Conservation (phyloP, 441 rosid genomes). For the Jatropha podagrica region DNA sequence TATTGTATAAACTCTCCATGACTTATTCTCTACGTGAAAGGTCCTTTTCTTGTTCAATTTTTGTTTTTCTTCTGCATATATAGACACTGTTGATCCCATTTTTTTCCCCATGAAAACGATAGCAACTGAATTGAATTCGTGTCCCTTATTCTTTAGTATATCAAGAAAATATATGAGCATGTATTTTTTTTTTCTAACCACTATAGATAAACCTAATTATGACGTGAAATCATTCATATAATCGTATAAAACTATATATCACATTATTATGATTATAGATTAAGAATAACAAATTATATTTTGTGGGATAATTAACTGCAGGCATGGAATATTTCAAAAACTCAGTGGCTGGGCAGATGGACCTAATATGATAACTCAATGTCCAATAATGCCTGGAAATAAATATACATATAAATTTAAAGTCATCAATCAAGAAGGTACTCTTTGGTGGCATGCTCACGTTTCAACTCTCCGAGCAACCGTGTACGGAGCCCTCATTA, state of each 20-base stretch:
- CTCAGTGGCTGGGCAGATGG: slow-evolving; percentile 89
- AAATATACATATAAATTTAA: slow-evolving; percentile 66
- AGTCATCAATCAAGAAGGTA: slow-evolving; percentile 72
- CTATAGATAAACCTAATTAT: too few relatives aligned
- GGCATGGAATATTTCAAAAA: slow-evolving; percentile 86
- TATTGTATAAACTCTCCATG: not conserved
- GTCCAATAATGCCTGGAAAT: slow-evolving; percentile 67
- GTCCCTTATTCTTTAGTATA: too few relatives aligned
- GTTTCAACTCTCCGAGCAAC: slow-evolving; percentile 71
- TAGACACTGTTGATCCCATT: too few relatives aligned
- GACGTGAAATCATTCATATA: too few relatives aligned
- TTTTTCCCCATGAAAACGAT: too few relatives aligned
- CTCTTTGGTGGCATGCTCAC: slow-evolving; percentile 98
- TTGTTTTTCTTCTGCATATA: too few relatives aligned
- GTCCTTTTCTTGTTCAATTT: too few relatives aligned
- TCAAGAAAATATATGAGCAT: too few relatives aligned
- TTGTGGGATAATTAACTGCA: slow-evolving; percentile 14
- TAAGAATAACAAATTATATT: not conserved
- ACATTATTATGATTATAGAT: not conserved
- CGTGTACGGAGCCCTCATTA: slow-evolving; percentile 66
- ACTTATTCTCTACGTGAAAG: not conserved
- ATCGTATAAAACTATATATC: not conserved
- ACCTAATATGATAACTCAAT: slow-evolving; percentile 74
- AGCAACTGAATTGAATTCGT: too few relatives aligned
- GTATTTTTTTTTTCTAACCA: too few relatives aligned